Evolutionary conservation across 306 rosid genomes (phyloP), one percentile per base, ranked within the genome.

Genomic region (Begonia fuchsioides): DNA sequence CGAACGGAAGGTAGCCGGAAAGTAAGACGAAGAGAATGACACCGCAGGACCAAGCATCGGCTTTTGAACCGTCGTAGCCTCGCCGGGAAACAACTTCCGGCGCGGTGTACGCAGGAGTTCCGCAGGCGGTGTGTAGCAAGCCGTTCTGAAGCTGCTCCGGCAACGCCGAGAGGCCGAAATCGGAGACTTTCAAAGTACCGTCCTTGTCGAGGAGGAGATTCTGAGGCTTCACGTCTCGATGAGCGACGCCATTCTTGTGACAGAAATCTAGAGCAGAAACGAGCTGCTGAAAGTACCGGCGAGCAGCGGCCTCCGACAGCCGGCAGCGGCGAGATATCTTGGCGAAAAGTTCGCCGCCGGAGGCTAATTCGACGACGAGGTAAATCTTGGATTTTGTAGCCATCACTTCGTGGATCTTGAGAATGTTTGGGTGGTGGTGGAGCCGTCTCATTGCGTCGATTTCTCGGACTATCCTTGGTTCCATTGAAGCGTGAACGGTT

Each of bases 41-140:
- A 2, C 97, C 97, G 49, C 93, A 83, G 0, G 97, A 88, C 97
- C 97, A 88, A 0, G 86, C 95, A 32, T 88, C 97, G 8, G 95
- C 95, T 17, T 63, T 68, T 0, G 93, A 59, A 0, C 95, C 97
- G 49, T 88, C 95, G 75, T 84, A 84, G 32, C 88, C 71, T 9
- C 53, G 55, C 50, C 84, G 70, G 43, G 65, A 17, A 7, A 88
- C 68, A 0, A 88, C 74, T 74, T 88, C 95, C 13, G 97, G 97
- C 2, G 95, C 90, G 0, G 95, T 76, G 62, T 81, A 88, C 1
- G 97, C 90, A 13, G 95, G 95, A 0, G 97, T 88, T 1, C 97
- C 95, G 8, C 97, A 88, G 0, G 97, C 90, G 1, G 97, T 88
- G 57, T 81, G 93, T 6, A 88, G 93, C 47, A 81, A 53, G 2